Evolutionary conservation across 371 early-diverging fungal species (phyloP).

Genomic region (Funneliformis caledonium): DNA sequence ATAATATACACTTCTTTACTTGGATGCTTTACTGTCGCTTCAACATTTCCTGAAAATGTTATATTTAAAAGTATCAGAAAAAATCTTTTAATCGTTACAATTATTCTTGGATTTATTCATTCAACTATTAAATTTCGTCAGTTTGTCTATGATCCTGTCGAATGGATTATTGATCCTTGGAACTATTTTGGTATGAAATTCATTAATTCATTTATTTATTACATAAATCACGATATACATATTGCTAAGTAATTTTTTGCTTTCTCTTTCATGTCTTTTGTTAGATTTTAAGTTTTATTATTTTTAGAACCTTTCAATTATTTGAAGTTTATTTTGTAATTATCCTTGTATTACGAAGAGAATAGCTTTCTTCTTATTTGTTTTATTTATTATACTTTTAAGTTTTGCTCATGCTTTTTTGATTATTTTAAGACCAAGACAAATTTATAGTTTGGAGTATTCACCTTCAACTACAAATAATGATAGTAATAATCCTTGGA

Average conservation of each 20-base stretch:
- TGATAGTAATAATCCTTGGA: slow-evolving; percentile 7
- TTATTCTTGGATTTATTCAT: not conserved
- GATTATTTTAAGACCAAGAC: not conserved
- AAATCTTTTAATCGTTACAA: not conserved
- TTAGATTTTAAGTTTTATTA: not conserved
- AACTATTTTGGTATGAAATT: not conserved
- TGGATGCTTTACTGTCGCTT: not conserved
- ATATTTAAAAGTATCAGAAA: not conserved
- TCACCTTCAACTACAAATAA: not conserved
- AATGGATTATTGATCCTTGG: not conserved
- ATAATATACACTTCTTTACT: not conserved
- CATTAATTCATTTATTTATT: not conserved
- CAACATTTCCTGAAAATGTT: not conserved
- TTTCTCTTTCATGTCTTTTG: not conserved
- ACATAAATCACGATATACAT: no score
- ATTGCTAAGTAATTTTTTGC: no score
- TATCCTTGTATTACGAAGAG: slow-evolving; percentile 2
- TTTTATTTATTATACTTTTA: not conserved
- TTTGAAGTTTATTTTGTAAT: slow-evolving; percentile 23
- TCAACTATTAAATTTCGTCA: slow-evolving; percentile 1
- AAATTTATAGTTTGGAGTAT: no score
- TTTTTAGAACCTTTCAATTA: not conserved
- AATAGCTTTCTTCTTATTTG: slow-evolving; percentile 1
- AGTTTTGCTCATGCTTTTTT: slow-evolving; percentile 1
- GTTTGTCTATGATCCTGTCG: not conserved